Conservation (phyloP, 2,329 filamentous ascomycete genomes). For the Sarocladiaceae sp. region DNA sequence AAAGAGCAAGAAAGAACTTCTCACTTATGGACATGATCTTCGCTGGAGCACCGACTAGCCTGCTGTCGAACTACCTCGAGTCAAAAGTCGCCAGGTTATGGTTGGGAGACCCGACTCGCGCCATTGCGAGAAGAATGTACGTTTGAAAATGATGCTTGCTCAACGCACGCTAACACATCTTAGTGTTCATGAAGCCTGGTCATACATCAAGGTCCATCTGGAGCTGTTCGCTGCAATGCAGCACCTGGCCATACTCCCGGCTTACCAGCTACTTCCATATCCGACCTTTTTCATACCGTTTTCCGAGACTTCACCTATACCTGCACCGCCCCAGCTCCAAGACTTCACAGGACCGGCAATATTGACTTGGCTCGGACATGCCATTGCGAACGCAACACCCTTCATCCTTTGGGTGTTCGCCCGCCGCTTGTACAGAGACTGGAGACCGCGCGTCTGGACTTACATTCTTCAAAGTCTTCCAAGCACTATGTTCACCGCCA, state of each 20-base stretch:
- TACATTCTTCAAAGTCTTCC: conserved; percentile 36
- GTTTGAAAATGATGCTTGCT: not conserved
- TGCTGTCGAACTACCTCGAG: conserved; percentile 25
- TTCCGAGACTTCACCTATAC: conserved; percentile 44
- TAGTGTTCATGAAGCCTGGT: conserved; percentile 29
- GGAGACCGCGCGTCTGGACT: conserved; percentile 32
- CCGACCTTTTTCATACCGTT: conserved; percentile 52
- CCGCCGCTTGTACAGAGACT: conserved; percentile 31
- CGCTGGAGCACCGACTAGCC: conserved; percentile 26
- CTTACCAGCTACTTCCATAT: conserved; percentile 36
- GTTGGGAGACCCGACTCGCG: conserved; percentile 10
- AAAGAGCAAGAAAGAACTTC: conserved; percentile 21
- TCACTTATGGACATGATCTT: conserved; percentile 26
- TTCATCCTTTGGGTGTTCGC: conserved; percentile 43
- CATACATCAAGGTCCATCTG: conserved; percentile 44
- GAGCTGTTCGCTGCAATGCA: conserved; percentile 51
- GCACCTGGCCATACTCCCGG: conserved; percentile 42
- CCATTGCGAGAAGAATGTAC: not conserved
- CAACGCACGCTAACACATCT: not conserved
- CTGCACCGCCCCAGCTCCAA: conserved; percentile 37
- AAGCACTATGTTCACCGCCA: conserved; percentile 24
- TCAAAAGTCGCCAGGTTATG: conserved; percentile 21
- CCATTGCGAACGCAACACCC: conserved; percentile 40
- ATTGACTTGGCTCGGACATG: conserved; percentile 36
- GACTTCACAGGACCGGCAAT: conserved; percentile 35